Evolutionary conservation across 441 rosid species (phyloP).

Genomic region (Codiaeum variegatum): DNA sequence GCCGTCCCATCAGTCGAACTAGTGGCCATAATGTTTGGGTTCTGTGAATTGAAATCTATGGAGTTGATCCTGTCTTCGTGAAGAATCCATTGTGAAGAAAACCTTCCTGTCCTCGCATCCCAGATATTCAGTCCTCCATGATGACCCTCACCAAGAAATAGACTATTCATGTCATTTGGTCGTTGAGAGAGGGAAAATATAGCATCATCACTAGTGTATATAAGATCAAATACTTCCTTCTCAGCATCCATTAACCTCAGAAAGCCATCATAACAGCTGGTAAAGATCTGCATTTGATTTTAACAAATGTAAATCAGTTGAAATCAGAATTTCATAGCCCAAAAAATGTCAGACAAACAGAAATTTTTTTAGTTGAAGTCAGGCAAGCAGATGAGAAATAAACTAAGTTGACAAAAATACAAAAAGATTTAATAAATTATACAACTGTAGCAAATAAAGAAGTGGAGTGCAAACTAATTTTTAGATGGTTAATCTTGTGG

Average conservation of each 20-base stretch:
- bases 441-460: not conserved
- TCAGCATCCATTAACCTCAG: conserved; percentile 68
- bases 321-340: not conserved
- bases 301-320: conserved; percentile 6
- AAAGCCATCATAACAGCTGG: conserved; percentile 65
- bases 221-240: conserved; percentile 60
- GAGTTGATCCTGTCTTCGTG: conserved; percentile 72
- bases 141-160: conserved; percentile 61
- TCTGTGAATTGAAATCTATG: conserved; percentile 60
- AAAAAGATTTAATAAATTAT: not conserved
- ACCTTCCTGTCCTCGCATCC: conserved; percentile 60
- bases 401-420: not conserved
- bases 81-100: conserved; percentile 41
- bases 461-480: not conserved
- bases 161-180: conserved; percentile 41
- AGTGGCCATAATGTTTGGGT: conserved; percentile 63
- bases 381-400: not conserved
- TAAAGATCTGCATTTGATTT: conserved; percentile 45
- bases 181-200: conserved; percentile 59
- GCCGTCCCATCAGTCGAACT: conserved; percentile 75
- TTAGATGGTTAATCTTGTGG: not conserved
- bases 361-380: too few relatives aligned
- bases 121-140: conserved; percentile 46
- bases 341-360: not conserved
- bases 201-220: conserved; percentile 43